A percentile compares a stretch with the other conserved stretches of the same genome.
Conservation (phyloP, 306 rosid species). For the Acacia melanoxylon region DNA sequence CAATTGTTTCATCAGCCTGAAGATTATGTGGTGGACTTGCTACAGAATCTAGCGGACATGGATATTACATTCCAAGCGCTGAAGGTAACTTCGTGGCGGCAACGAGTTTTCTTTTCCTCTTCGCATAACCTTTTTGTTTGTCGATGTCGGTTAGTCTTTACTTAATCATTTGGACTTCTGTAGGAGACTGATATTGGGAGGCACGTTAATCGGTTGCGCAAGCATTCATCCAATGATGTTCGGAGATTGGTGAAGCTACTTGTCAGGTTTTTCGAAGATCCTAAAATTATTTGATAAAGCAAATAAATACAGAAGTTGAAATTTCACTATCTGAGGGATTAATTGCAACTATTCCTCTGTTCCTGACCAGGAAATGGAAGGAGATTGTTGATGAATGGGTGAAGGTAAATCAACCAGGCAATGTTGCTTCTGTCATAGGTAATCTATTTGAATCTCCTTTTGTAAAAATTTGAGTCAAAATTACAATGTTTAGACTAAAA, state of each 20-base stretch:
- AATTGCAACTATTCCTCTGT: constrained; percentile 5
- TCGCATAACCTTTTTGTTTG: neutral
- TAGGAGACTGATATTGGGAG: constrained; percentile 98
- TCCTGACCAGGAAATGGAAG: constrained; percentile 87
- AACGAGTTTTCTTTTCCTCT: neutral
- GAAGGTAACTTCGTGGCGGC: constrained; percentile 44
- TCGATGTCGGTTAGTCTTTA: neutral
- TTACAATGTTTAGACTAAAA: constrained; percentile 4
- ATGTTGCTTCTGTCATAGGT: constrained; percentile 63
- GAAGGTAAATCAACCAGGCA: constrained; percentile 69
- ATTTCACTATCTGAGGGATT: neutral
- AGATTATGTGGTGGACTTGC: constrained; percentile 72
- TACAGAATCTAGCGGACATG: constrained; percentile 90
- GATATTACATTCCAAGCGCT: constrained; percentile 94
- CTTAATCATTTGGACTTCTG: constrained; percentile 8
- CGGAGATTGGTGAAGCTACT: constrained; percentile 90
- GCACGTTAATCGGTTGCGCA: constrained; percentile 88
- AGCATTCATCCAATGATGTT: constrained; percentile 80
- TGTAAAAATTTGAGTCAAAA: neutral
- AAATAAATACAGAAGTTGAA: neutral
- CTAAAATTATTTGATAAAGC: neutral
- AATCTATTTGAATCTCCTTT: constrained; percentile 26
- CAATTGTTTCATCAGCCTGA: constrained; percentile 52
- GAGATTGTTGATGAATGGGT: constrained; percentile 97
- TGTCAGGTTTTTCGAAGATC: constrained; percentile 67